A percentile compares a stretch with the other conserved stretches of the same genome.
Conservation (phyloP, 192 early-diverging fungal genomes). For the Gonapodya prolifera region DNA sequence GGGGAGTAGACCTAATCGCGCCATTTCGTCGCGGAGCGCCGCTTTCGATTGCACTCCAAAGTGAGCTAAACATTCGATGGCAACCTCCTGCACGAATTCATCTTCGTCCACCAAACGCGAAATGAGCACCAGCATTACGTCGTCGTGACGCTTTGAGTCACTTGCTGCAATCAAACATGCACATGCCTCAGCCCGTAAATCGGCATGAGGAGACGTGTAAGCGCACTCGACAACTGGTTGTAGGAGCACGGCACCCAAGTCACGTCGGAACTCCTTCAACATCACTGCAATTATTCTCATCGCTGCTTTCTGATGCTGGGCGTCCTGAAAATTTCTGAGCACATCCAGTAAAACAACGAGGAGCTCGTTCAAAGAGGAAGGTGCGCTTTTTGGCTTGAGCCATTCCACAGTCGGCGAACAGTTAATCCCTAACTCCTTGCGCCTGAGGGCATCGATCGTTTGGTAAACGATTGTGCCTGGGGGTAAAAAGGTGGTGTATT, state of each 20-base stretch:
- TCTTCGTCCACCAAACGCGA: background rate
- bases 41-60: background rate
- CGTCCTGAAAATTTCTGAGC: background rate
- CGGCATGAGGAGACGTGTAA: background rate
- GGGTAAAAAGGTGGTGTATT: too few species aligned
- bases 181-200: background rate
- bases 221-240: background rate
- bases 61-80: background rate
- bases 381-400: background rate
- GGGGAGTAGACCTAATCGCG: background rate
- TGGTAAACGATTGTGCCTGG: too few species aligned
- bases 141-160: background rate
- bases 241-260: background rate
- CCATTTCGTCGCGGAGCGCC: background rate
- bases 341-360: background rate
- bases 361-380: background rate
- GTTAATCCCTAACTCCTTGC: too few species aligned
- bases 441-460: too few species aligned
- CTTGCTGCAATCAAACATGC: background rate
- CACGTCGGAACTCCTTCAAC: background rate
- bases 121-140: background rate
- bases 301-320: background rate
- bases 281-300: background rate
- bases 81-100: background rate
- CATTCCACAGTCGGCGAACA: too few species aligned